phyloP scores from a whole-genome alignment of 176 grass and related monocot genomes.

The Triticum urartu region DNA sequence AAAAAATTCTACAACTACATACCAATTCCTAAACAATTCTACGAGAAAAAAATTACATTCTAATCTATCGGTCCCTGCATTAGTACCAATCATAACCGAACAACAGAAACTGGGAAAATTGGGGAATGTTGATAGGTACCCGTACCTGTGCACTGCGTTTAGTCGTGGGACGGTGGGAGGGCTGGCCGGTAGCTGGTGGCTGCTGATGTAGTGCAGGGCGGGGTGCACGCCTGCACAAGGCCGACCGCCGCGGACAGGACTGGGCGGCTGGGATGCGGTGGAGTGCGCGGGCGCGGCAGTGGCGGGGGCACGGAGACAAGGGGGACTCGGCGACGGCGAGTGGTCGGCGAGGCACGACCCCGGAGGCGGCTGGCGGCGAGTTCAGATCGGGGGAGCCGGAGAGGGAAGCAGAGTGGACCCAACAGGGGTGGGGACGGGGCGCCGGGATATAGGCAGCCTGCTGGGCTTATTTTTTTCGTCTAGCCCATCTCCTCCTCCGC shows the following conservation, averaged over 20 bases:
- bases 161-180: too few species aligned
- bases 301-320: neutral
- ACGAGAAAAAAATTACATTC: too few species aligned
- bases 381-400: neutral
- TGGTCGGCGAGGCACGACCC: neutral
- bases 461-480: neutral
- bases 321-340: neutral
- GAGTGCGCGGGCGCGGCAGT: too few species aligned
- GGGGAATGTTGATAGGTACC: neutral
- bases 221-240: too few species aligned
- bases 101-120: neutral
- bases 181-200: neutral
- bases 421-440: too few species aligned
- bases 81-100: neutral
- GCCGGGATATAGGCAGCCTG: too few species aligned
- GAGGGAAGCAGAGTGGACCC: too few species aligned
- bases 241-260: neutral
- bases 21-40: too few species aligned
- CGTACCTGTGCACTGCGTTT: neutral
- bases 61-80: neutral
- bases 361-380: neutral
- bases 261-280: neutral
- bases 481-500: neutral
- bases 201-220: neutral
- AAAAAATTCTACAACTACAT: too few species aligned